Conservation (phyloP, 148 eudicot genomes). For the Amaranthus cruentus region DNA sequence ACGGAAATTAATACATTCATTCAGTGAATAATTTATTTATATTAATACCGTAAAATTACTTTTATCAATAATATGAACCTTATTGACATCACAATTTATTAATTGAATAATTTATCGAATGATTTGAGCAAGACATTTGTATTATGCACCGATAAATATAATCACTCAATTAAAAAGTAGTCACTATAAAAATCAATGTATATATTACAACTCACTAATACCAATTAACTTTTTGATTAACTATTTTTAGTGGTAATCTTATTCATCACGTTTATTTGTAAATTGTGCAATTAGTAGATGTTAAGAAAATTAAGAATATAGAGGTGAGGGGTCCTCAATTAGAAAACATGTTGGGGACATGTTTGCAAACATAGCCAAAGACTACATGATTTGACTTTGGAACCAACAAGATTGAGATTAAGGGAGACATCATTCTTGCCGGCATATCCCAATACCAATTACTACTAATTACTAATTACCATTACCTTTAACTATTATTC, state of each 20-base stretch:
- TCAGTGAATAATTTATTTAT: too few relatives aligned
- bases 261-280: background rate
- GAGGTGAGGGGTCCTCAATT: constrained; percentile 16
- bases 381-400: constrained; percentile 17
- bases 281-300: constrained; percentile 23
- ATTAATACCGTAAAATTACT: too few relatives aligned
- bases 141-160: constrained; percentile 2
- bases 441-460: constrained; percentile 8
- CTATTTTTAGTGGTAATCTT: too few relatives aligned
- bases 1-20: too few relatives aligned
- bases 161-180: background rate
- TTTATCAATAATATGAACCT: too few relatives aligned
- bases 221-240: too few relatives aligned
- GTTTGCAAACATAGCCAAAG: constrained; percentile 27
- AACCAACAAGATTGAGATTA: background rate
- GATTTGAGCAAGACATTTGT: constrained; percentile 16
- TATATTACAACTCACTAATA: too few relatives aligned
- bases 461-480: too few relatives aligned
- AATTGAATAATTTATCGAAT: constrained; percentile 11
- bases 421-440: constrained; percentile 7
- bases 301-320: background rate
- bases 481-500: too few relatives aligned
- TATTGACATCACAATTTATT: too few relatives aligned
- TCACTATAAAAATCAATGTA: too few relatives aligned
- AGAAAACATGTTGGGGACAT: constrained; percentile 62